phyloP scores from a whole-genome alignment of 768 basidiomycete species.

The Tulasnella sp. region DNA sequence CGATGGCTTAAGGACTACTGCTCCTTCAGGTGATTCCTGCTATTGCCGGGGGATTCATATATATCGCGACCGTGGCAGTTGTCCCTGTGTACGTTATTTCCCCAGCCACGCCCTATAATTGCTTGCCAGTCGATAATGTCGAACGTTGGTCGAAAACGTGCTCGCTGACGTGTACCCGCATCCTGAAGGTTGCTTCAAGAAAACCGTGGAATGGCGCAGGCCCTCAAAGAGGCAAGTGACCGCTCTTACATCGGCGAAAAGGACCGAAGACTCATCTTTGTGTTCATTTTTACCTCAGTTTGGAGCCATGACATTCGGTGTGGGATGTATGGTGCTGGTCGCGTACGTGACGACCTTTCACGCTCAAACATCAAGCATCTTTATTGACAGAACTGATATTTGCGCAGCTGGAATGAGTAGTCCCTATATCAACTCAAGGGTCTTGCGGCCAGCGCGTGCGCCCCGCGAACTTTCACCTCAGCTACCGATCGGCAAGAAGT shows the following conservation, averaged over 20 bases:
- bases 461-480: too few relatives aligned
- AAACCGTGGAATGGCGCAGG: conserved; percentile 78
- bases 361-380: conserved; percentile 10
- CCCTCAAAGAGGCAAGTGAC: conserved; percentile 70
- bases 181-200: conserved; percentile 61
- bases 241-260: background rate
- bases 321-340: conserved; percentile 83
- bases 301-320: conserved; percentile 83
- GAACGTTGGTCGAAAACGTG: conserved; percentile 6
- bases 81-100: conserved; percentile 63
- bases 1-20: background rate
- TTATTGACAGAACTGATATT: conserved; percentile 14
- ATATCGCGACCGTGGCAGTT: conserved; percentile 88
- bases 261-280: background rate
- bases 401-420: conserved; percentile 69
- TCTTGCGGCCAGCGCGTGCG: too few relatives aligned
- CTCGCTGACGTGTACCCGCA: background rate
- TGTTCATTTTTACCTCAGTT: conserved; percentile 46
- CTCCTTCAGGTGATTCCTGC: conserved; percentile 67
- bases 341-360: conserved; percentile 48
- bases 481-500: too few relatives aligned
- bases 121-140: background rate
- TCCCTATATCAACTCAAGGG: conserved; percentile 1
- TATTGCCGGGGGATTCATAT: conserved; percentile 85
- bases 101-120: background rate